phyloP scores from a whole-genome alignment of 768 basidiomycete genomes.

The Daedaleopsis sinensis region DNA sequence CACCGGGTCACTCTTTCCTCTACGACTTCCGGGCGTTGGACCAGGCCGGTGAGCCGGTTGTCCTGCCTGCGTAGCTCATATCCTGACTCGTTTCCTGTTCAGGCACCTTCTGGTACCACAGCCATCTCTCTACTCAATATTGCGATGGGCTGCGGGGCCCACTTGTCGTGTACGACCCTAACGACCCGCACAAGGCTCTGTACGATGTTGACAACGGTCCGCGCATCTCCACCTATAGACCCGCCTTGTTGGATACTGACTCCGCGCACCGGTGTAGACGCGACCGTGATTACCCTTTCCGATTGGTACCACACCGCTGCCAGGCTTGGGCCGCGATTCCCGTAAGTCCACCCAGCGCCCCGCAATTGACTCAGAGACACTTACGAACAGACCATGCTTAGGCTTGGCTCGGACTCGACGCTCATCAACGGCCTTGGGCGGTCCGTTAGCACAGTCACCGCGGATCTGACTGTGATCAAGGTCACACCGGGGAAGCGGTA shows the following conservation, averaged over 20 bases:
- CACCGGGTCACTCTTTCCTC: conserved; percentile 38
- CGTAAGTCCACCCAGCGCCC: neutral
- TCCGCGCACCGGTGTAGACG: conserved; percentile 26
- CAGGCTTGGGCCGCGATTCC: conserved; percentile 2
- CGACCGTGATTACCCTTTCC: conserved; percentile 45
- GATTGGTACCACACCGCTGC: conserved; percentile 40
- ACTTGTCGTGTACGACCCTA: conserved; percentile 39
- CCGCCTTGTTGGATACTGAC: neutral
- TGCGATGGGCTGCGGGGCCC: conserved; percentile 58
- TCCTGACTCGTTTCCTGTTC: neutral
- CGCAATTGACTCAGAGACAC: neutral
- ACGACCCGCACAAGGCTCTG: conserved; percentile 41
- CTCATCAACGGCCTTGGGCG: conserved; percentile 49
- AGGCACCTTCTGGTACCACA: conserved; percentile 51
- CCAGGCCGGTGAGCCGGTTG: conserved; percentile 24
- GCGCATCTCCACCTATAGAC: neutral
- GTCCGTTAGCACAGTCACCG: conserved; percentile 34
- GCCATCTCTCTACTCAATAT: conserved; percentile 52
- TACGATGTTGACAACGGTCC: conserved; percentile 53
- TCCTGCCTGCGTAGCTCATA: neutral
- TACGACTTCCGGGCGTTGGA: conserved; percentile 35
- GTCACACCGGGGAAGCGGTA: conserved; percentile 36
- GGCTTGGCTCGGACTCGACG: conserved; percentile 36
- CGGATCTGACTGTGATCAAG: conserved; percentile 39
- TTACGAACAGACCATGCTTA: neutral